These are phyloP conservation scores for Quercus wislizeni DNA, from an alignment of 306 rosid genomes.

Conservation along the genomic window DNA sequence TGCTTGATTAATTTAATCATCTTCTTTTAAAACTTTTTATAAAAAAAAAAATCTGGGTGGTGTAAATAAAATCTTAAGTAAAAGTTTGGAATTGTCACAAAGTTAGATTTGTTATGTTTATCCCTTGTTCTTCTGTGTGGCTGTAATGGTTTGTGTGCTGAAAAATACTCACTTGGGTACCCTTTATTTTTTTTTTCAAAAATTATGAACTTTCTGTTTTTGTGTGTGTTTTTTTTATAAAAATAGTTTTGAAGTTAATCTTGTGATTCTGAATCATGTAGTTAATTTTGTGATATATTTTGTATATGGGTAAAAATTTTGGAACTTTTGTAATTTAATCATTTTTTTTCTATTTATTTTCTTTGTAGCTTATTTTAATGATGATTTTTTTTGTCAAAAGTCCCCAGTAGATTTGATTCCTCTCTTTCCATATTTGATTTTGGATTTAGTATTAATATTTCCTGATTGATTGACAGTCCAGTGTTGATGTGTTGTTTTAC, in stretches of 20 bases:
- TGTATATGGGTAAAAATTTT: background rate
- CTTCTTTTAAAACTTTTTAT: background rate
- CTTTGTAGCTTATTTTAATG: background rate
- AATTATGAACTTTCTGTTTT: constrained; percentile 15
- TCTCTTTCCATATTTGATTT: background rate
- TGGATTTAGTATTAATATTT: too few species aligned
- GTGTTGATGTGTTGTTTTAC: background rate
- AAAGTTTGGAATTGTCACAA: background rate
- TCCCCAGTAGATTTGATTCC: background rate
- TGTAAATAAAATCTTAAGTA: background rate
- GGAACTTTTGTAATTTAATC: too few species aligned
- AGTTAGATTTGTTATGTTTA: background rate
- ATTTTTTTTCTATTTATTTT: background rate
- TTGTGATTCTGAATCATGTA: background rate
- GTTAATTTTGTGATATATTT: background rate
- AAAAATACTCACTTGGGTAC: background rate
- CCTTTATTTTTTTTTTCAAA: constrained; percentile 11
- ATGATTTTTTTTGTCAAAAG: background rate
- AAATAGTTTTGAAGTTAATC: background rate
- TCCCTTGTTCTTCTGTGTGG: background rate
- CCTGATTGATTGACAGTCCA: too few species aligned
- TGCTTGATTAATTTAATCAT: background rate
- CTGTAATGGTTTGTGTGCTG: background rate
- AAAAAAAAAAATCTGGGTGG: constrained; percentile 15
- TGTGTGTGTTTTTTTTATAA: background rate